Evolutionary conservation across 176 grass and related monocot genomes (phyloP), one percentile per base, ranked within the genome.

Genomic region (Avena sativa): DNA sequence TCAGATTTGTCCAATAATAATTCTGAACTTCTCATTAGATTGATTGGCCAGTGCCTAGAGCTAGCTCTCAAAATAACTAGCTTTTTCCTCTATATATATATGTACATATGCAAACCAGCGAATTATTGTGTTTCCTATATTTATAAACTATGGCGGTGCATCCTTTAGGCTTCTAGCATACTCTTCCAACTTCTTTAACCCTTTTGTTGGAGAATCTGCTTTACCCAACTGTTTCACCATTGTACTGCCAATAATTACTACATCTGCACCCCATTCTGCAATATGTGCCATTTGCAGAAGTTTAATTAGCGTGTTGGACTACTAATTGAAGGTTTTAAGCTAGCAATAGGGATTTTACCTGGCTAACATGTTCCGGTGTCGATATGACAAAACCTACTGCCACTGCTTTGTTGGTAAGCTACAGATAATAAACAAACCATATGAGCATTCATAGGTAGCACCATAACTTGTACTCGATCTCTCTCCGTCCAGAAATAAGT

Each of bases 361-460:
- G 90, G 46, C 91, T 86, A 74, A 93, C 92, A 79, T 97, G 95
- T 23, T 93, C 95, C 1, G 95, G 92, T 43, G 72, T 93, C 2
- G 95, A 97, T 81, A 97, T 97, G 59, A 92, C 92, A 88, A 97
- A 97, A 13, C 95, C 95, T 81, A 97, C 95, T 61, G 92, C 91
- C 62, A 97, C 95, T 59, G 95, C 81, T 86, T 97, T 97, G 76
- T 85, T 79, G 47, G 95, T 94, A 78, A 88, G 80, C 57, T 97
- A 17, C 17, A 71, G 9, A 8, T 38, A n/a, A 43, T 17, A 59
- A 7, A 3, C 4, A 2, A 46, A 44, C 4, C 38, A 5, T 10
- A 20, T 71, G 12, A 74, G 43, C 20, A 25, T n/a, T 6, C 40
- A 9, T 26, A 3, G 57, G n/a, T 57, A 57, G 55, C 1, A 57